Evolutionary conservation across 2,329 filamentous ascomycete species (phyloP).

Genomic region (Ceratocystis cubensis): DNA sequence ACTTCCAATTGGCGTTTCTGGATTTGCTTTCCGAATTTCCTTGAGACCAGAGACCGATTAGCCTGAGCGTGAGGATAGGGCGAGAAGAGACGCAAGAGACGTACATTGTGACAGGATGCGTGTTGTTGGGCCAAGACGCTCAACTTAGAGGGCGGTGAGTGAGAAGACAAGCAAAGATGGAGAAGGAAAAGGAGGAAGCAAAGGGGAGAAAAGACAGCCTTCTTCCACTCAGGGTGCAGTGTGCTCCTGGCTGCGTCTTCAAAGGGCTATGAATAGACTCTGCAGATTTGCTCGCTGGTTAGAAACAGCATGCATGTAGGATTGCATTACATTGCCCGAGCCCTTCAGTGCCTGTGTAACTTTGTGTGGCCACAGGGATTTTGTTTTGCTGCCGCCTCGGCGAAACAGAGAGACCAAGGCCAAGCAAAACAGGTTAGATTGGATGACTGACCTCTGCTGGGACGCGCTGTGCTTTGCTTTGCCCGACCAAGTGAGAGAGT

Average conservation of each 20-base stretch:
- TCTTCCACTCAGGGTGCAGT: no score
- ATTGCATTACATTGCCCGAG: background rate
- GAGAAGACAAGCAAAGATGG: background rate
- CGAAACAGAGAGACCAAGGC: no score
- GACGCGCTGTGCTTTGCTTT: no score
- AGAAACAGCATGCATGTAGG: background rate
- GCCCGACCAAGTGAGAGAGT: no score
- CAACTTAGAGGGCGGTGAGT: background rate
- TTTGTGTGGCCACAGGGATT: background rate
- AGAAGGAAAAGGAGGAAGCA: background rate
- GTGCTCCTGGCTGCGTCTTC: no score
- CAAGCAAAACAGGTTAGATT: no score
- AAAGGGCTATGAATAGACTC: background rate
- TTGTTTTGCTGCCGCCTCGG: background rate
- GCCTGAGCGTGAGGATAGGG: background rate
- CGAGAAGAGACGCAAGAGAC: background rate
- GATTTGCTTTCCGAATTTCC: conserved; percentile 99
- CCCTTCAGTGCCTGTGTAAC: background rate
- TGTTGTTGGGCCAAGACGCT: background rate
- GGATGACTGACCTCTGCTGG: no score
- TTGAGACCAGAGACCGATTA: conserved; percentile 29
- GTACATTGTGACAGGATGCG: background rate
- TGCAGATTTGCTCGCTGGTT: background rate
- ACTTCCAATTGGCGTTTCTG: conserved; percentile 98
- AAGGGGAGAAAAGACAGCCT: no score